Percentiles rank a stretch among this genome's conserved stretches.
Evolutionary conservation across 1,284 basidiomycete species (phyloP).

Genomic region (Leucoagaricus sp.): DNA sequence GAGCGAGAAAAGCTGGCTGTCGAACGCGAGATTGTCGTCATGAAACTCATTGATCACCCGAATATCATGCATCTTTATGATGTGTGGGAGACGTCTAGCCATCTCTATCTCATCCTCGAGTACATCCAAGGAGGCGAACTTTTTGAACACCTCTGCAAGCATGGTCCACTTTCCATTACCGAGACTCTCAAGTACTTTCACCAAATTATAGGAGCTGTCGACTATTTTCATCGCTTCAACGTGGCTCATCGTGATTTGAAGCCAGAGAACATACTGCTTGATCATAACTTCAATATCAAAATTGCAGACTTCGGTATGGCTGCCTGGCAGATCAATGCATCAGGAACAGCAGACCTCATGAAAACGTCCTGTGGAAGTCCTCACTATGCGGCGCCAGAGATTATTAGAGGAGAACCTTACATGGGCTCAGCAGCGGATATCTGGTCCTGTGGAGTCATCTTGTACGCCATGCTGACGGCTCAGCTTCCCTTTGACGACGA

Average conservation of each 20-base stretch:
- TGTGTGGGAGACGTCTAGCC: conserved; percentile 94
- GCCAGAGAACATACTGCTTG: conserved; percentile 93
- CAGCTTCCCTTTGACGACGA: conserved; percentile 94
- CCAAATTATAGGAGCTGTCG: conserved; percentile 92
- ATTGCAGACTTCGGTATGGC: conserved; percentile 99
- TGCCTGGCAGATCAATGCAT: conserved; percentile 72
- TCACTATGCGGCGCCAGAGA: conserved; percentile 98
- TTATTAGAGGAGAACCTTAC: conserved; percentile 85
- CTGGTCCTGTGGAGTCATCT: conserved; percentile 98
- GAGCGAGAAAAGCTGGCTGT: conserved; percentile 77
- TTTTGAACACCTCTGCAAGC: conserved; percentile 91
- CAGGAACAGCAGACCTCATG: conserved; percentile 63
- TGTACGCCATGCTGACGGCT: conserved; percentile 91
- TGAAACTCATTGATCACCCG: conserved; percentile 98
- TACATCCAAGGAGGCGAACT: conserved; percentile 98
- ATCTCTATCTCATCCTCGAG: conserved; percentile 94
- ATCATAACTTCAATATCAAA: conserved; percentile 88
- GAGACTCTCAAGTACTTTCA: conserved; percentile 96
- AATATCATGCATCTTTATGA: conserved; percentile 95
- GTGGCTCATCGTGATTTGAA: conserved; percentile 98
- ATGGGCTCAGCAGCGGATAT: conserved; percentile 91
- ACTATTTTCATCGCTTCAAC: conserved; percentile 97
- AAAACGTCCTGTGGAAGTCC: conserved; percentile 91
- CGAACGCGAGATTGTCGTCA: conserved; percentile 97
- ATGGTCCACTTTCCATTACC: conserved; percentile 74